Base-by-base conservation (phyloP, 352 stramenopile genomes). In the Peronospora belbahrii region DNA sequence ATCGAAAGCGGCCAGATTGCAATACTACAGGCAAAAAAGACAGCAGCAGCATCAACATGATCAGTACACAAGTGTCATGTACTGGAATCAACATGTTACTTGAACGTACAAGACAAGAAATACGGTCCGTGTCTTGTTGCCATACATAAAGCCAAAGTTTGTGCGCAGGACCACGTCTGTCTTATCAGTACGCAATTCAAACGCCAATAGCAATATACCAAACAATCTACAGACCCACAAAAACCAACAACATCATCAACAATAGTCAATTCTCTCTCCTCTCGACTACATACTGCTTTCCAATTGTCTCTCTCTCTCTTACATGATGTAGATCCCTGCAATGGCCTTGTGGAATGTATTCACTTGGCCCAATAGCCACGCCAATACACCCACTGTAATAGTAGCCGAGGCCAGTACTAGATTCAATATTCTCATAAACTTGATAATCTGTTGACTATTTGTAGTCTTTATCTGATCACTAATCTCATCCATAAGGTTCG, bases 111-210 rank as follows among this genome's bases (percentile, higher is more conserved):
- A 93, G 48, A 93, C 61, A 20, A 93, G 62, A 54, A 94, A 94
- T 30, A 86, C 80, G 9, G 82, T 94, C 59, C 82, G 82, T 40
- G 82, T 91, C 62, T 80, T 79, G 70, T 91, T 88, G 63, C 78
- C 82, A 54, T 91, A 94, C 82, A 94, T 94, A 54, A 94, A 94
- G 35, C 82, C 82, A 64, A 94, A 90, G 71, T 94, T 94, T 32
- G 66, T 58, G 53, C 82, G 82, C 62, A 91, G 65, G 13, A 94
- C 59, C 34, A 65, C 65, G 43, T 94, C 82, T 8, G 88, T 64
- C 43, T 86, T 85, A 24, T 89, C 77, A 15, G 77, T 91, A 34
- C 82, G 82, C 35, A 94, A 64, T 62, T 94, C 82, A 51, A 94
- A 94, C 19, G 67, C 67, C 33, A 94, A 57, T 50, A 94, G 48